phyloP scores from a whole-genome alignment of 2,329 filamentous ascomycete genomes.

The Colletotrichum tamarilloi region DNA sequence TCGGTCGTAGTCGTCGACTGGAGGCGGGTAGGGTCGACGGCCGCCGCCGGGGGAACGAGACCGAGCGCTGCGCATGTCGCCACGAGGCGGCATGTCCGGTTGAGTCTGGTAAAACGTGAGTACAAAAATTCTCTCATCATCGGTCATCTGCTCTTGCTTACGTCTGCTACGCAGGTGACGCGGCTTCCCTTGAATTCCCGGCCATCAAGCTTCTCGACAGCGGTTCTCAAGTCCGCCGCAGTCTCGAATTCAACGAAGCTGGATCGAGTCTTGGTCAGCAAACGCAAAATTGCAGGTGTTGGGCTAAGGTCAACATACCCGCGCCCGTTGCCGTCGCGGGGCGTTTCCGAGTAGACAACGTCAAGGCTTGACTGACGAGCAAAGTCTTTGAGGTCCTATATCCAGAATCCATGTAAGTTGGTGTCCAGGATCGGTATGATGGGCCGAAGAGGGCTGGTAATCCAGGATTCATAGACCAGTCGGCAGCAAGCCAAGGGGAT shows the following conservation, averaged over 20 bases:
- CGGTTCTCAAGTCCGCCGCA: conserved; percentile 85
- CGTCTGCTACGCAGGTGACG: conserved; percentile 89
- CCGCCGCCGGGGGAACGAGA: conserved; percentile 77
- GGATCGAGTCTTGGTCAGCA: conserved; percentile 13
- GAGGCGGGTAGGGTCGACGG: conserved; percentile 74
- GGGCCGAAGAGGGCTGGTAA: conserved; percentile 27
- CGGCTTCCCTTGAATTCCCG: conserved; percentile 91
- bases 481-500: conserved; percentile 8
- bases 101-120: conserved; percentile 68
- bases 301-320: conserved; percentile 69
- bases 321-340: conserved; percentile 89
- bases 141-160: conserved; percentile 59
- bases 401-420: conserved; percentile 84
- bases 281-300: not conserved
- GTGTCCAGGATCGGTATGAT: conserved; percentile 42
- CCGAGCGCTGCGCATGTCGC: conserved; percentile 75
- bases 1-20: conserved; percentile 84
- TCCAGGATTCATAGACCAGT: conserved; percentile 20
- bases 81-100: conserved; percentile 77
- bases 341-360: conserved; percentile 97
- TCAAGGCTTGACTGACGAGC: conserved; percentile 96
- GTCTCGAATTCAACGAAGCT: conserved; percentile 99
- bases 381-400: conserved; percentile 99
- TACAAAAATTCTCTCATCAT: not conserved
- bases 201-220: conserved; percentile 93